These are phyloP conservation scores for Penicillium janthinellum DNA, from an alignment of 2,329 filamentous ascomycete species.

Conservation along the genomic window DNA sequence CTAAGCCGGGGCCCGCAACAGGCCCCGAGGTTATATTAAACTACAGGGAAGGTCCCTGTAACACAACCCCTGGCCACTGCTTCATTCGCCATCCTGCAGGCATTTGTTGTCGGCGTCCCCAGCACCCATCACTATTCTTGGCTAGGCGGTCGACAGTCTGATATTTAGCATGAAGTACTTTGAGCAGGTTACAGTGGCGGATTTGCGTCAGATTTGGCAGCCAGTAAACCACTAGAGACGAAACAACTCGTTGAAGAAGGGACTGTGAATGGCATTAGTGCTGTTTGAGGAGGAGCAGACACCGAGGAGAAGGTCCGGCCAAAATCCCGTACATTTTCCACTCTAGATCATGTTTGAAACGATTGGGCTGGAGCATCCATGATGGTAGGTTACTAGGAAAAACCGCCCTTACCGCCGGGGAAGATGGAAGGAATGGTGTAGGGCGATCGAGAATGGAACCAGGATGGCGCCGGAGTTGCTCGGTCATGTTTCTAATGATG, in stretches of 20 bases:
- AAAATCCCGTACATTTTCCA: not conserved
- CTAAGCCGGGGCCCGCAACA: not conserved
- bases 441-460: conserved; percentile 1
- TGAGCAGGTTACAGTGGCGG: not conserved
- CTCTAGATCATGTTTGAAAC: not conserved
- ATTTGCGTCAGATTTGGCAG: not conserved
- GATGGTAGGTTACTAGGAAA: conserved; percentile 1
- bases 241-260: not conserved
- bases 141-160: not conserved
- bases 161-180: not conserved
- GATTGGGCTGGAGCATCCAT: not conserved
- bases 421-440: not conserved
- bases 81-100: conserved; percentile 1
- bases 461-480: conserved; percentile 19
- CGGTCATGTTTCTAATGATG: conserved; percentile 13
- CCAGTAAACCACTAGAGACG: not conserved
- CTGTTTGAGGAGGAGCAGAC: not conserved
- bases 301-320: not conserved
- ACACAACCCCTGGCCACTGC: not conserved
- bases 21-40: conserved; percentile 7
- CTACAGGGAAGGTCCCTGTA: conserved; percentile 11
- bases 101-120: not conserved
- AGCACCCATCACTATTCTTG: not conserved
- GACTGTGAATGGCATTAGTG: not conserved
- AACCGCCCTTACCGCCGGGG: conserved; percentile 15